These are phyloP conservation scores for Xylariaceae sp. DNA, from an alignment of 2,329 filamentous ascomycete species.

Conservation along the genomic window DNA sequence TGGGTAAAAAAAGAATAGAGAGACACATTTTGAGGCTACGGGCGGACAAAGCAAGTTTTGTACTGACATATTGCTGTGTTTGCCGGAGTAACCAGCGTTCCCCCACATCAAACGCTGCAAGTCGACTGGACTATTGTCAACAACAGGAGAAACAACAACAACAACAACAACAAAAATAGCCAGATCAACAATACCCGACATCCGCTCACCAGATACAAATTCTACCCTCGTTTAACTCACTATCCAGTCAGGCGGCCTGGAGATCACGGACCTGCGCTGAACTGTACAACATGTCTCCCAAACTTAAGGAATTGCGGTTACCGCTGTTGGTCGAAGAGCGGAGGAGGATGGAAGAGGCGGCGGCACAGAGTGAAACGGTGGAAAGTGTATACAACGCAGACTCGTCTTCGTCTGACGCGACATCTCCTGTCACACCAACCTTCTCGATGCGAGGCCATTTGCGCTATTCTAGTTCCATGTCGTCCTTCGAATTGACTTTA, in stretches of 20 bases:
- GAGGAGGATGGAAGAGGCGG: constrained; percentile 25
- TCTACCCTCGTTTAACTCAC: neutral
- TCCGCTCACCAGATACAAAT: constrained; percentile 8
- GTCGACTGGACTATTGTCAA: neutral
- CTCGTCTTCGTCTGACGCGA: constrained; percentile 61
- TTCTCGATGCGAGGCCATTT: constrained; percentile 62
- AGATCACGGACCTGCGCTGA: constrained; percentile 11
- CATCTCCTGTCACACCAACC: constrained; percentile 67
- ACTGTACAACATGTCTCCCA: constrained; percentile 22
- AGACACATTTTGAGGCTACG: constrained; percentile 2
- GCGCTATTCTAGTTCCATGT: constrained; percentile 69
- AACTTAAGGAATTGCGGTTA: constrained; percentile 28
- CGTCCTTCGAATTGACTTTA: constrained; percentile 65
- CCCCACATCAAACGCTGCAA: constrained; percentile 12
- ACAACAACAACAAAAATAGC: constrained; percentile 7
- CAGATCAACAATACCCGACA: constrained; percentile 6
- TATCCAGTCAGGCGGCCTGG: constrained; percentile 9
- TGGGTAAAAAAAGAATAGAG: constrained; percentile 3
- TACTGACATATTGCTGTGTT: neutral
- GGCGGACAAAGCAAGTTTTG: neutral
- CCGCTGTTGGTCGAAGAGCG: constrained; percentile 27
- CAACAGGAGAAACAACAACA: constrained; percentile 5
- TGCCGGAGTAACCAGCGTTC: neutral
- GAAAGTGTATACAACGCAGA: constrained; percentile 38
- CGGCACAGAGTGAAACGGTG: constrained; percentile 8